Base-by-base conservation (phyloP, 805 yeast species). In the Saturnispora galanensis region DNA sequence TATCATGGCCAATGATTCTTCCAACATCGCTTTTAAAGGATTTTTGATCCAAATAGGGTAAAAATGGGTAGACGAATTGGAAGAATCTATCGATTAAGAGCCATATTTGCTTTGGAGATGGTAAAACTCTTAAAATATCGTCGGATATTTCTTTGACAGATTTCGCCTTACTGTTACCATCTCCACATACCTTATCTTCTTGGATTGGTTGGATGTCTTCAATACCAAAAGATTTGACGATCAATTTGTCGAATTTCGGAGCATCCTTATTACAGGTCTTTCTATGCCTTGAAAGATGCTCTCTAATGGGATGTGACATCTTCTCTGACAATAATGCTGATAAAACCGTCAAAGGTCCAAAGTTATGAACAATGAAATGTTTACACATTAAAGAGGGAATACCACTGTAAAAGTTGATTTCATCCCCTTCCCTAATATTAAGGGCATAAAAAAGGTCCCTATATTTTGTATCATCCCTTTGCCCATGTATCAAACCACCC, bases 281-380 rank as follows among this genome's bases (percentile, higher is more conserved):
- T 36, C 53, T 60, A 31, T 40, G 41, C 15, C 51, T 56, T 16
- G 54, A 18, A 6, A 57, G 47, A 44, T 52, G 52, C 31, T 40
- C 41, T 79, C 62, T 66, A 15, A 67, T 48, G 2, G 65, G 58
- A n/a, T 55, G 52, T 46, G 66, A 38, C 52, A 60, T 62, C 38
- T 60, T 63, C 56, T 78, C 84, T 49, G 67, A 73, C 45, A 67
- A 66, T 43, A 76, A 56, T 21, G 72, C 46, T 0, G 81, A 58
- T 4, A 70, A 50, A 71, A 77, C 70, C 1, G 79, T 57, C 31
- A 75, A 64, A 0, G 81, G 77, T 1, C 81, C 83, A 56, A 67
- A 70, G 51, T 69, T 68, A 47, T 66, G 65, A 31, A 70, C 57
- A 37, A 75, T 57, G 4, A 68, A 60, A 39, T 64, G 68, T 26